Evolutionary conservation across 352 stramenopile species (phyloP), one percentile per base, ranked within the genome.

Genomic region (Nothophytophthora sp.): DNA sequence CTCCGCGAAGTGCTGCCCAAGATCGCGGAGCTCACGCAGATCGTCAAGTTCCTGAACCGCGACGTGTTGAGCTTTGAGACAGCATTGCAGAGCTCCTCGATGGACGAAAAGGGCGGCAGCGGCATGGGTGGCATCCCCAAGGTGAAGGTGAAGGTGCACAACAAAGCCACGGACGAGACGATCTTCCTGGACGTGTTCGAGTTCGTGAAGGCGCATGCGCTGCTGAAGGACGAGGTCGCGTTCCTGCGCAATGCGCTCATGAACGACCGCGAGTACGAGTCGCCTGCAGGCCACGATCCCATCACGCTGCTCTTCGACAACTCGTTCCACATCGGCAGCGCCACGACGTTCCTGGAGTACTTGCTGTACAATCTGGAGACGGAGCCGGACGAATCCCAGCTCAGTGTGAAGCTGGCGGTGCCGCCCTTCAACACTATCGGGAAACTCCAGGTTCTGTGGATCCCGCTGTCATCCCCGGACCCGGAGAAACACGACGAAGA

Each of bases 101-200:
- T 63, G 33, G 51, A 63, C 51, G 69, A 77, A 9, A 84, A 85
- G 16, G 60, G 64, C 15, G 53, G 46, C 7, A 51, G 42, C 48
- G 59, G 60, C 6, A 59, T 44, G 22, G 55, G 40, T 16, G 46
- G 67, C 10, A 90, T 93, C 48, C 87, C 89, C 4, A 91, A 91
- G 38, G 85, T 96, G 52, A 97, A 96, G 54, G 84, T 97, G 59
- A 94, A 96, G 63, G 86, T 97, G 43, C 70, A 88, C 63, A 96
- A 97, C 69, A 86, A 80, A 23, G 67, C 76, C 10, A 95, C 85
- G 7, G 85, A 96, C 50, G 85, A 96, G 60, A 90, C 81, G 13
- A 97, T 97, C 56, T 91, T 98, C 55, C 67, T 98, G 0, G 91
- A 97, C 52, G 89, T 96, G 11, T 96, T 97, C 64, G 92, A 98